Base-by-base conservation (phyloP, 148 eudicot genomes). In the Polygonum maritimum region DNA sequence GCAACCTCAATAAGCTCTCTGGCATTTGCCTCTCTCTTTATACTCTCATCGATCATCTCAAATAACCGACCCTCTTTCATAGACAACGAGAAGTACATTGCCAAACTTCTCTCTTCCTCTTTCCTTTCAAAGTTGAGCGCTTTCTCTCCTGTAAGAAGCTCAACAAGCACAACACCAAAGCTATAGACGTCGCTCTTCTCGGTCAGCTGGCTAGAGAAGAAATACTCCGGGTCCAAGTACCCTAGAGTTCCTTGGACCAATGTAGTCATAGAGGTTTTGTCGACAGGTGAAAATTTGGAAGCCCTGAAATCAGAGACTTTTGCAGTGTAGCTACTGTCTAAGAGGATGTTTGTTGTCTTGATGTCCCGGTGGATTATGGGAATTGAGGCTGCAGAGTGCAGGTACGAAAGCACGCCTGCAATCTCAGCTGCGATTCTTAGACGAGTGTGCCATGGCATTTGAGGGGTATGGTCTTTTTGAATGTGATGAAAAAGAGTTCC, bases 171-270 rank as follows among this genome's bases (percentile, higher is more conserved):
- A 26, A 74, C 76, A 8, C 76, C 76, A 51, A 74, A 74, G 45
- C 76, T 74, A 52, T n/a, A 73, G 7, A 74, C 76, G 33, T 74
- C 76, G 55, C 75, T 44, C 54, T 73, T 44, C 54, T 48, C 75
- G 11, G 71, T 67, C 71, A 67, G 5, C 0, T 67, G 71, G n/a
- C 71, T 67, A 38, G n/a, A 31, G 40, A 45, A 44, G 54, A 72
- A 72, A 33, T 73, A 74, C 40, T 74, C 65, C 0, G 76, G 76
- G 16, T 74, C 76, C 13, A 74, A 31, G 51, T 74, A 74, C 33
- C 65, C 76, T 8, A 74, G 21, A 45, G 76, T 74, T 33, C 76
- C 76, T 49, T 74, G 76, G 36, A 74, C 76, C 15, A 74, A 33
- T 48, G 65, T 74, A 15, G 76, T 74, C 10, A 74, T 33, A 6